phyloP scores from a whole-genome alignment of 176 grass and related monocot genomes.

The Zizania latifolia region DNA sequence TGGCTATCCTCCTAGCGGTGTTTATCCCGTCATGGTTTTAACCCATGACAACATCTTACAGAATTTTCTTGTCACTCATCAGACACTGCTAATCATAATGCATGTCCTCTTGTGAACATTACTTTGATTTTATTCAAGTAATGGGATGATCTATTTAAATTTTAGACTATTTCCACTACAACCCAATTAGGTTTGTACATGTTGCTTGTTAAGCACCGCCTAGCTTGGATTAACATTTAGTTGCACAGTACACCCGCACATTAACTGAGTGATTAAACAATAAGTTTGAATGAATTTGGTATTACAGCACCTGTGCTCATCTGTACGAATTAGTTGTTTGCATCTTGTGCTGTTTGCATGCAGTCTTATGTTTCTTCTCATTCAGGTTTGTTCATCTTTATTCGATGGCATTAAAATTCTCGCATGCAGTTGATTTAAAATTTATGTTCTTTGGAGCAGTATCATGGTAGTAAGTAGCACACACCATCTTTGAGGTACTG shows the following conservation, averaged over 20 bases:
- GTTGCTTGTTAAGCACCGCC: background rate
- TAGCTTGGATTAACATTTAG: background rate
- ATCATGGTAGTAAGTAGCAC: background rate
- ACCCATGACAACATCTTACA: background rate
- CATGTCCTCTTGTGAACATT: background rate
- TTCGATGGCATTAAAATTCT: background rate
- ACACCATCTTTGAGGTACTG: conserved; percentile 6
- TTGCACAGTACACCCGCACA: background rate
- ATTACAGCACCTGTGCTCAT: background rate
- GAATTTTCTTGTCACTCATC: background rate
- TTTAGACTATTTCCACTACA: background rate
- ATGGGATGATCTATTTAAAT: background rate
- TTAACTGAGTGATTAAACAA: background rate
- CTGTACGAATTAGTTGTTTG: background rate
- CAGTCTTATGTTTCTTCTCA: background rate
- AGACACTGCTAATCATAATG: background rate
- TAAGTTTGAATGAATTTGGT: background rate
- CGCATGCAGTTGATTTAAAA: background rate
- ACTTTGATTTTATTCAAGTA: background rate
- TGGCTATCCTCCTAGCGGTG: no score
- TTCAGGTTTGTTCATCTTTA: conserved; percentile 5
- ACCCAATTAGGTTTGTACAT: background rate
- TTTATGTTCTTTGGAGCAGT: background rate
- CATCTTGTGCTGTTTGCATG: background rate
- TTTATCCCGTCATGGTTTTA: no score